Conservation (phyloP, 768 basidiomycete species). For the Artomyces pyxidatus region DNA sequence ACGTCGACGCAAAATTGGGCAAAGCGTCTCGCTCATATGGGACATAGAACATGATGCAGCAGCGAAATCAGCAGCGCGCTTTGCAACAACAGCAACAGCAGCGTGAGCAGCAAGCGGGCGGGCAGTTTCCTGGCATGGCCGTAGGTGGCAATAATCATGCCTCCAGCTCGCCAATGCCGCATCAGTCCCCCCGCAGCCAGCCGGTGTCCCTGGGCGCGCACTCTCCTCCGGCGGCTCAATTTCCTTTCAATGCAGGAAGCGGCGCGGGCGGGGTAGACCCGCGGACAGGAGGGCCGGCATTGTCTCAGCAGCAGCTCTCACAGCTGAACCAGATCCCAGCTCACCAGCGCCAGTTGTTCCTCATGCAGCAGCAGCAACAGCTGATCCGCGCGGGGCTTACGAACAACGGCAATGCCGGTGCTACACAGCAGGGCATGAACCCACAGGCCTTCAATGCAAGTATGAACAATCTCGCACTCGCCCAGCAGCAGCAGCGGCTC, state of each 20-base stretch:
- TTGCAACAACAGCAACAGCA: neutral
- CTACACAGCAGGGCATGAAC: neutral
- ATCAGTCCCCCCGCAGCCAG: slow-evolving; percentile 8
- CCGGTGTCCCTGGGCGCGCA: neutral
- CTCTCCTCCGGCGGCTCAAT: slow-evolving; percentile 9
- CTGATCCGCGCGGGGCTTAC: neutral
- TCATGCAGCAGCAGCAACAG: slow-evolving; percentile 32
- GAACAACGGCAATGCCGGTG: neutral
- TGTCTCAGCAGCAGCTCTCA: slow-evolving; percentile 19
- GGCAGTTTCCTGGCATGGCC: neutral
- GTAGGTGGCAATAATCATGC: neutral
- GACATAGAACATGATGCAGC: neutral
- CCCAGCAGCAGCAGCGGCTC: slow-evolving; percentile 25
- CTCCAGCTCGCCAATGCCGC: slow-evolving; percentile 2
- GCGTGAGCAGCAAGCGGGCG: neutral
- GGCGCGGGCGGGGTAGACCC: slow-evolving; percentile 14
- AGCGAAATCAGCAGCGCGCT: neutral
- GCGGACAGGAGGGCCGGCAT: slow-evolving; percentile 17
- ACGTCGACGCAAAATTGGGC: neutral
- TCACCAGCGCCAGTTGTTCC: slow-evolving; percentile 40
- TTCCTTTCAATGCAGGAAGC: slow-evolving; percentile 13
- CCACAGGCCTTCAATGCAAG: slow-evolving; percentile 4
- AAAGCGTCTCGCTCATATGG: too few species aligned
- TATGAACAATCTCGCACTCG: slow-evolving; percentile 22
- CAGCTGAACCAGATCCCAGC: slow-evolving; percentile 17